Base-by-base conservation (phyloP, 768 basidiomycete genomes). In the Postia placenta region DNA sequence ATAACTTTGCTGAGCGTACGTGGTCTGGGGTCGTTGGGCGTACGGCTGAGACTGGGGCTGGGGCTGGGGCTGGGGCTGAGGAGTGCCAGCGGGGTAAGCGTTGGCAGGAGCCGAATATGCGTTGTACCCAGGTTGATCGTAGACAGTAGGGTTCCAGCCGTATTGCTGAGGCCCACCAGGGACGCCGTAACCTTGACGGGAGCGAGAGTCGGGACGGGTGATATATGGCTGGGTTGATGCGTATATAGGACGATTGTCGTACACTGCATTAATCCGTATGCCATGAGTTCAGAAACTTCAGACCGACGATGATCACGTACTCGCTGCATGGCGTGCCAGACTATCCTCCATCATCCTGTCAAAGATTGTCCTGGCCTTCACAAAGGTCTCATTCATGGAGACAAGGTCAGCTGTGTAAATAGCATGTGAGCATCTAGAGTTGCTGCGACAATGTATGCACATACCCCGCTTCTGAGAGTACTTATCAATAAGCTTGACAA, bases 401-500 rank as follows among this genome's bases (percentile, higher is more conserved):
- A 93, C 85, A 26, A 97, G 74, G 65, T 98, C 95, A 49, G 93
- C 94, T 95, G 56, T 12, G 47, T 12, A 19, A 43, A 38, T 47
- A 48, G 36, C 15, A 33, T 5, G 38, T 42, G 19, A 37, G 49
- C 11, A 40, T 42, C 22, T 28, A 14, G 48, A 36, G 42, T 54
- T 15, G n/a, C 2, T n/a, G 33, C 24, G 20, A 26, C 36, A 4
- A 39, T 46, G 45, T 15, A 17, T 27, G 26, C 25, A 51, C 50
- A 17, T 2, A 79, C 75, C 78, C 68, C 92, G 76, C 70, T 97
- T 96, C 72, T 95, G 92, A 58, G 87, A 92, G 62, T 97, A 97
- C 71, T 93, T 96, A 64, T 96, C 92, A 54, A 97, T 96, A 47
- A 98, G 68, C 61, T 93, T 92, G 53, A 96, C 93, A 54, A 98